Base-by-base conservation (phyloP, 805 yeast species). In the Geotrichum ghanense region DNA sequence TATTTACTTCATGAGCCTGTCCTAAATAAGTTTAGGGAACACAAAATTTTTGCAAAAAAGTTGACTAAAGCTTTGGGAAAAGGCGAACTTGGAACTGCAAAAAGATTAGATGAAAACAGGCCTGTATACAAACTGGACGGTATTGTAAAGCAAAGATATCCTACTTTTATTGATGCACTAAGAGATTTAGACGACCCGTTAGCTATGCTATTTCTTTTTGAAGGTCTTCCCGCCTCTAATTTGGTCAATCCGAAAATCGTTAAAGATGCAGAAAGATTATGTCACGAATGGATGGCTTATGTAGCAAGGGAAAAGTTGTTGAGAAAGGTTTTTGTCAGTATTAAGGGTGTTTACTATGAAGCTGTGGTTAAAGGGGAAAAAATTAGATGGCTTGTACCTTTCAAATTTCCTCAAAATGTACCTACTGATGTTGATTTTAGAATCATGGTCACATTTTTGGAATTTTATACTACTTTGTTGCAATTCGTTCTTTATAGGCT, bases 261-360 rank as follows among this genome's bases (percentile, higher is more conserved):
- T n/a, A 76, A 78, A 48, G 94, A 87, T 57, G 97, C 97, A 21
- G 86, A 80, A 56, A 74, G 74, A 51, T 74, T 92, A 56, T 81
- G 95, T 59, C 85, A 85, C 65, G 95, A 92, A 65, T 92, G 98
- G 97, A 73, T 83, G 64, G 97, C 97, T 0, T 90, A 74, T 62
- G 82, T 90, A 48, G 86, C 97, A 12, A 80, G 80, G 57, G 95
- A 90, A 64, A 75, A 88, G 58, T 69, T 79, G 27, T 68, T 92
- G 55, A 78, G 80, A 56, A 92, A 90, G 64, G 95, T 88, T 14
- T 92, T 92, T 68, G 97, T 92, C 34, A 83, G 95, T 43, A 90
- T 92, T 61, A 92, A 92, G 67, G 98, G 98, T 69, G 94, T 90
- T 16, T 92, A 92, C 67, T 92, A 90, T 62, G 87, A 88, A 64